Percentiles rank a stretch among this genome's conserved stretches.
Conservation (phyloP, 129 eudicot genomes). For the Arctium minus region DNA sequence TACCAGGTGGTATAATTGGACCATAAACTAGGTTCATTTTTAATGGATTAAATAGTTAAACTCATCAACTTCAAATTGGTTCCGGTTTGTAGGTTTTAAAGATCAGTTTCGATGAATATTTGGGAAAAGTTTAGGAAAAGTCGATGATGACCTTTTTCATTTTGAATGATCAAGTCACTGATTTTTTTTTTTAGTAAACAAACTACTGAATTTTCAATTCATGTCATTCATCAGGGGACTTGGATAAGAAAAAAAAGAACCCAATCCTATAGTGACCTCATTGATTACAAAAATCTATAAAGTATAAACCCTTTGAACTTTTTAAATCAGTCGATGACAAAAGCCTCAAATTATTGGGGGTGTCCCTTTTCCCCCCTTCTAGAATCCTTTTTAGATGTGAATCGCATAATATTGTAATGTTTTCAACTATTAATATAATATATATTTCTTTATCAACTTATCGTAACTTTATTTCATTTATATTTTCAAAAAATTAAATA, state of each 20-base stretch:
- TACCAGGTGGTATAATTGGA: conserved; percentile 16
- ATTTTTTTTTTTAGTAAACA: too few relatives aligned
- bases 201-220: too few relatives aligned
- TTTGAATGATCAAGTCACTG: background rate
- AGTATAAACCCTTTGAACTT: background rate
- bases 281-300: conserved; percentile 4
- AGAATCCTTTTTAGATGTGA: conserved; percentile 19
- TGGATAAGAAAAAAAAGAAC: background rate
- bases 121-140: too few relatives aligned
- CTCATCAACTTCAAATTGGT: background rate
- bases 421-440: conserved; percentile 7
- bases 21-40: conserved; percentile 3
- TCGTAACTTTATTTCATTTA: background rate
- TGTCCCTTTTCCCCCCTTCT: conserved; percentile 16
- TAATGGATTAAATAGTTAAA: background rate
- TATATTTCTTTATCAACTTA: background rate
- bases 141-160: too few relatives aligned
- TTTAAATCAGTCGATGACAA: conserved; percentile 17
- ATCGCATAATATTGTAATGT: conserved; percentile 2
- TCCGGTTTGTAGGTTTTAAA: background rate
- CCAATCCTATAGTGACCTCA: conserved; percentile 23
- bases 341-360: conserved; percentile 28
- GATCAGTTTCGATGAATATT: background rate
- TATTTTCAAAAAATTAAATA: background rate
- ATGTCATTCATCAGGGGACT: too few relatives aligned